A percentile compares a stretch with the other conserved stretches of the same genome.
Evolutionary conservation across 2,329 filamentous ascomycete genomes (phyloP).

Genomic region (Hypoxylon sp.): DNA sequence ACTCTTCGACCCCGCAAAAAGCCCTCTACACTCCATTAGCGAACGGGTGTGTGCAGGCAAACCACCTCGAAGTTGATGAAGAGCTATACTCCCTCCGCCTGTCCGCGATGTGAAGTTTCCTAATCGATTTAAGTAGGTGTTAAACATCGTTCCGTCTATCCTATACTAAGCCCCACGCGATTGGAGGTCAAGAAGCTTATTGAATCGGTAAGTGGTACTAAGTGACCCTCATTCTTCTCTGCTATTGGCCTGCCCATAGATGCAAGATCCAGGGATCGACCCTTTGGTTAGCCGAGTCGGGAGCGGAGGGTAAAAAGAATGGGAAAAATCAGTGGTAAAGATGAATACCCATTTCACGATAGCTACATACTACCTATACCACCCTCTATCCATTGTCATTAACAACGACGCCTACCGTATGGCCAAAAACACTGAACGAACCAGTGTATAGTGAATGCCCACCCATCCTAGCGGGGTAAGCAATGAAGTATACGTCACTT

Average conservation of each 20-base stretch:
- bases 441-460: constrained; percentile 34
- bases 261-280: constrained; percentile 44
- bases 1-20: constrained; percentile 25
- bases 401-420: constrained; percentile 16
- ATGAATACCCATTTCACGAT: constrained; percentile 37
- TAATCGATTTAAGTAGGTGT: constrained; percentile 36
- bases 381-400: constrained; percentile 17
- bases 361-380: constrained; percentile 15
- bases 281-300: constrained; percentile 48
- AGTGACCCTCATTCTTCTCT: constrained; percentile 6
- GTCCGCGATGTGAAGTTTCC: constrained; percentile 46
- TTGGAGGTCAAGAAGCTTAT: constrained; percentile 26
- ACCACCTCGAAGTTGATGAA: constrained; percentile 21
- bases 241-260: constrained; percentile 30
- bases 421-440: constrained; percentile 6
- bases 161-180: constrained; percentile 37
- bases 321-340: constrained; percentile 24
- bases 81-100: constrained; percentile 42
- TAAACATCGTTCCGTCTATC: constrained; percentile 36
- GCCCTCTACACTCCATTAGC: constrained; percentile 19
- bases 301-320: constrained; percentile 49
- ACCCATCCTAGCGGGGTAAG: constrained; percentile 39
- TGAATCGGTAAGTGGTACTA: constrained; percentile 33
- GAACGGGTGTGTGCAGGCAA: constrained; percentile 22
- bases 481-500: constrained; percentile 37